Evolutionary conservation across 2,329 filamentous ascomycete species (phyloP).

Genomic region (Exophiala aquamarina): DNA sequence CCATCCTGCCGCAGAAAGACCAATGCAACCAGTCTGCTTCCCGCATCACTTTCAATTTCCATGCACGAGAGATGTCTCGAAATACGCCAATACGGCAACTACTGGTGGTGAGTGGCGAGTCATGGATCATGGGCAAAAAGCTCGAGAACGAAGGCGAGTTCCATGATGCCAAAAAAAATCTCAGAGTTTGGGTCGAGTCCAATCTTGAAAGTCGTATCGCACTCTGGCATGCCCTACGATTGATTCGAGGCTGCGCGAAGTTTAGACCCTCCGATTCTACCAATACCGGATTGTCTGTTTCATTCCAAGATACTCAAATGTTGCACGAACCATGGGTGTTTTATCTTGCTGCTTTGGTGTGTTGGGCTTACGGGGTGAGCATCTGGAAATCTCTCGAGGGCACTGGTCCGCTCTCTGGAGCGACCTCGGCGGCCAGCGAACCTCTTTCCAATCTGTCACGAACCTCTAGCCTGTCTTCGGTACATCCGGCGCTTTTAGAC

Average conservation of each 20-base stretch:
- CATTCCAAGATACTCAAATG: slow-evolving; percentile 28
- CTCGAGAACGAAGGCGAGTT: slow-evolving; percentile 35
- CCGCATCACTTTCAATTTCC: slow-evolving; percentile 31
- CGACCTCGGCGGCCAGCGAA: slow-evolving; percentile 16
- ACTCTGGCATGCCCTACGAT: slow-evolving; percentile 34
- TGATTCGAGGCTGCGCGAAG: slow-evolving; percentile 24
- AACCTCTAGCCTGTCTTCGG: slow-evolving; percentile 14
- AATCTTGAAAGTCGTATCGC: slow-evolving; percentile 31
- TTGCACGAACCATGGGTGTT: slow-evolving; percentile 36
- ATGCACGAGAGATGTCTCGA: slow-evolving; percentile 32
- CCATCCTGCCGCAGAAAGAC: slow-evolving; percentile 9
- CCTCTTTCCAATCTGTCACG: slow-evolving; percentile 18
- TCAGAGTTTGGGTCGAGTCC: slow-evolving; percentile 32
- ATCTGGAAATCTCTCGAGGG: slow-evolving; percentile 12
- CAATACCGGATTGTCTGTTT: slow-evolving; percentile 10
- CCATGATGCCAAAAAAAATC: slow-evolving; percentile 30
- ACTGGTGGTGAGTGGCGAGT: slow-evolving; percentile 37
- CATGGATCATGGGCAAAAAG: slow-evolving; percentile 38
- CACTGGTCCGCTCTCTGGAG: slow-evolving; percentile 12
- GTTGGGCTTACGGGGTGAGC: slow-evolving; percentile 35
- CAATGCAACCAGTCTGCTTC: slow-evolving; percentile 10
- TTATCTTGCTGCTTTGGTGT: slow-evolving; percentile 35
- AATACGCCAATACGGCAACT: slow-evolving; percentile 34
- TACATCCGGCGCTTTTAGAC: slow-evolving; percentile 22
- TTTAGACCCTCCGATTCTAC: slow-evolving; percentile 13